Evolutionary conservation across 2,329 filamentous ascomycete species (phyloP).

Genomic region (Fusarium napiforme): DNA sequence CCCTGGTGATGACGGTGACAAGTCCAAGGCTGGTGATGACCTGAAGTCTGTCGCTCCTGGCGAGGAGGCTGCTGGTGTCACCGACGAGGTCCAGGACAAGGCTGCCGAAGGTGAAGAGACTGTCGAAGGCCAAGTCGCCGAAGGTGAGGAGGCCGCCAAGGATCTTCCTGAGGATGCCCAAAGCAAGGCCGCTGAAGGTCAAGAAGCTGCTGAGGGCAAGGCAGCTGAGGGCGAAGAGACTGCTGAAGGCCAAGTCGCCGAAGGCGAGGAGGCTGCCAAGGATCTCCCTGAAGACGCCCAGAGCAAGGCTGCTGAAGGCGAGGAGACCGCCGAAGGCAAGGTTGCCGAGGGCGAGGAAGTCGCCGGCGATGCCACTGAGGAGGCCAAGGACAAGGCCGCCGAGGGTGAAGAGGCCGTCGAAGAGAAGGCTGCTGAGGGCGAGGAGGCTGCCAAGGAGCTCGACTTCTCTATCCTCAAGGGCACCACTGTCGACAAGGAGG

Average conservation of each 20-base stretch:
- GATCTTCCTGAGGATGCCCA: conserved; percentile 12
- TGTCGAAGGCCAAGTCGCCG: too few species aligned
- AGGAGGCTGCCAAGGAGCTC: conserved; percentile 30
- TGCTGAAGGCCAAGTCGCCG: background rate
- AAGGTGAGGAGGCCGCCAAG: conserved; percentile 9
- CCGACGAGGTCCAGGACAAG: conserved; percentile 40
- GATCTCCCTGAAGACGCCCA: background rate
- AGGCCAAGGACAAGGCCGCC: background rate
- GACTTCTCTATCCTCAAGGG: conserved; percentile 36
- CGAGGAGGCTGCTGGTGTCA: conserved; percentile 45
- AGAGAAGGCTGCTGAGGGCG: conserved; percentile 5
- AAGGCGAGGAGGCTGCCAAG: background rate
- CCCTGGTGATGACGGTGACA: conserved; percentile 15
- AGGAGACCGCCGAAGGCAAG: background rate
- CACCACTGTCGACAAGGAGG: conserved; percentile 58
- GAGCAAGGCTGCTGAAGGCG: conserved; percentile 3
- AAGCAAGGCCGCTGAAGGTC: conserved; percentile 41
- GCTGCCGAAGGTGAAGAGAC: conserved; percentile 16
- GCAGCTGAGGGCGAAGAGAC: conserved; percentile 3
- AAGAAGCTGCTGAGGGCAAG: conserved; percentile 14
- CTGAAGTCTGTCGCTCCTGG: conserved; percentile 57
- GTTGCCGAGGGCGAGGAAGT: background rate
- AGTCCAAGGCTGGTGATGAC: conserved; percentile 34
- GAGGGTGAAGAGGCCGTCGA: background rate
- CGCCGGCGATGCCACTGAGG: background rate